Evolutionary conservation across 208 protist species (phyloP).

Genomic region (Acanthamoeba castellanii): DNA sequence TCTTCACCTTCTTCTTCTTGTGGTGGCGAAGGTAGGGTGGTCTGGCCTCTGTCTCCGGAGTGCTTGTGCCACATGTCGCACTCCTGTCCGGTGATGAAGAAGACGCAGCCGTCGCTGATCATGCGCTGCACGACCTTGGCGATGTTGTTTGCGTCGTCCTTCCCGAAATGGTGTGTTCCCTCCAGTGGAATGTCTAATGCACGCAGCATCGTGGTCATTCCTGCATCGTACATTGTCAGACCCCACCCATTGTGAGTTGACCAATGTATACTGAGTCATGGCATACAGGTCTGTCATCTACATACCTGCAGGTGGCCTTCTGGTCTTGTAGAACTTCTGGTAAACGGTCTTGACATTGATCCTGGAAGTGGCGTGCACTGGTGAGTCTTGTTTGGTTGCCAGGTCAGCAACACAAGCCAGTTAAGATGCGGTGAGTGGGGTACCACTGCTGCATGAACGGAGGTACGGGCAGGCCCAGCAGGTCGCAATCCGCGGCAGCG

Average conservation of each 20-base stretch:
- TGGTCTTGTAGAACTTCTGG: slow-evolving; percentile 51
- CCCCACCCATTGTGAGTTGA: neutral
- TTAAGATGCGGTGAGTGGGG: too few species aligned
- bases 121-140: slow-evolving; percentile 87
- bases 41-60: neutral
- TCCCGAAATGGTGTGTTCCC: slow-evolving; percentile 93
- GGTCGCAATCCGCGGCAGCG: slow-evolving; percentile 90
- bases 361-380: too few species aligned
- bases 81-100: slow-evolving; percentile 29
- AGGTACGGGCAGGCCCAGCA: slow-evolving; percentile 78
- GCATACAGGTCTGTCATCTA: neutral
- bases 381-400: too few species aligned
- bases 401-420: too few species aligned
- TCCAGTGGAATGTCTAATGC: slow-evolving; percentile 86
- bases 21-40: neutral
- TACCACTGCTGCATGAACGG: slow-evolving; percentile 89
- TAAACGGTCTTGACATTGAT: slow-evolving; percentile 92
- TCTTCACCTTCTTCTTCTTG: too few species aligned
- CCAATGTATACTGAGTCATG: neutral
- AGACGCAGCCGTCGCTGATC: neutral
- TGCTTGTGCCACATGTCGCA: slow-evolving; percentile 33
- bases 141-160: slow-evolving; percentile 95
- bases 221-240: neutral
- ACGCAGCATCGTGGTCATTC: slow-evolving; percentile 91
- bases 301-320: slow-evolving; percentile 24